Evolutionary conservation across 768 basidiomycete species (phyloP), one percentile per base, ranked within the genome.

Genomic region (Dentipellis sp.): DNA sequence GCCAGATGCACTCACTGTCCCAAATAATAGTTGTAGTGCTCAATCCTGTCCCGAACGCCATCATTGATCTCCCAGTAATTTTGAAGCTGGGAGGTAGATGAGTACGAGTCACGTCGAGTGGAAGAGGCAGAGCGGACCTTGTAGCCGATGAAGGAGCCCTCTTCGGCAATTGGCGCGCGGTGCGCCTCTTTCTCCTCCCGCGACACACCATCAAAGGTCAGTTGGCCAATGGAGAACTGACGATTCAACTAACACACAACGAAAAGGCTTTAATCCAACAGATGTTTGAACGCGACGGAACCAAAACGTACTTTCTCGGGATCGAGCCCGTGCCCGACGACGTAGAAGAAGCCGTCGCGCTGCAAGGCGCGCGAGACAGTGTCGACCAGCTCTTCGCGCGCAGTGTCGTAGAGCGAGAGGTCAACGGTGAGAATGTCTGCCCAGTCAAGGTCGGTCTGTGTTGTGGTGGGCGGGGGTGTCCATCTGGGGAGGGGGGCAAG

Each of bases 401-500:
- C 21, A 3, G 66, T 63, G 14, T 70, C 69, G 54, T 67, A 71
- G 39, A 63, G 58, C 37, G 69, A 63, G n/a, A 72, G 62, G 57
- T 72, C 71, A 17, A 72, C 69, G 7, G 71, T 71, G 55, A 71
- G 62, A 36, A 72, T 69, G 49, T 71, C 66, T 9, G 70, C 70
- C 69, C 69, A 70, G 39, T 70, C 67, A 10, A 70, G 42, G 42
- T 45, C 42, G 10, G 42, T 45, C 19, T 14, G 14, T n/a, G 42
- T 45, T 19, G 42, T 45, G 4, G n/a, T 45, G 9, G 42, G 42
- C 6, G 42, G 42, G n/a, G 42, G 42, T 0, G 19, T 19, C 42
- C 42, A 45, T 45, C 19, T 45, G 6, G 42, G 42, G 42, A 45
- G 42, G 14, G 42, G 8, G n/a, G 16, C 42, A 14, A n/a, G 42